Base-by-base conservation (phyloP, 2,329 filamentous ascomycete genomes). In the Xylaria sp. region DNA sequence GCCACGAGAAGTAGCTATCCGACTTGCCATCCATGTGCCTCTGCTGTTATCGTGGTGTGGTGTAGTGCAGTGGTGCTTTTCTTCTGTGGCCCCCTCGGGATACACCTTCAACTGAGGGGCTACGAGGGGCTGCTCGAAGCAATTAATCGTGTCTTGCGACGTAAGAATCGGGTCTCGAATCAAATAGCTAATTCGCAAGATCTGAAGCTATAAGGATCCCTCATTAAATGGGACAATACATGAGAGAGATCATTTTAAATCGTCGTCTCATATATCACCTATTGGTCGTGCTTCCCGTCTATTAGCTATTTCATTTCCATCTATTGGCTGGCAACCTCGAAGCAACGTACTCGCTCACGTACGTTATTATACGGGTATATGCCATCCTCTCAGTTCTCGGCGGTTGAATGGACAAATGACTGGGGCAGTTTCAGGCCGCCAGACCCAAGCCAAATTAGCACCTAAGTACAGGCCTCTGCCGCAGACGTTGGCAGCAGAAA, bases 11-110 rank as follows among this genome's bases (percentile, higher is more conserved):
- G 64, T 56, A 37, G 25, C 50, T 25, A 41, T 41, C 64, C 57
- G 41, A 34, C 58, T 48, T 66, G 52, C 44, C 28, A 15, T 52
- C 54, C 13, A 56, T n/a, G 20, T 65, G 59, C 48, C 48, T 48
- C 25, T 48, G 60, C 44, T 41, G 32, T n/a, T 64, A 61, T 65
- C 56, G 56, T 68, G 66, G 66, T n/a, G 57, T 68, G 55, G n/a
- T 57, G 52, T 50, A 44, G 34, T 55, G 48, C 57, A 54, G 46
- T 50, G 32, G 6, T 61, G 50, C 66, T 68, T 65, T 68, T 68
- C 28, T 59, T 37, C 60, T 65, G 62, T 63, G 50, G 50, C 32
- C 51, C 57, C 25, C 8, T 68, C 62, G 56, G 61, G 28, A 56
- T 51, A 20, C 37, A 28, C 32, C 51, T 46, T 50, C 58, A 50